Conservation (phyloP, 176 grass and related monocot species). For the Zizania latifolia region DNA sequence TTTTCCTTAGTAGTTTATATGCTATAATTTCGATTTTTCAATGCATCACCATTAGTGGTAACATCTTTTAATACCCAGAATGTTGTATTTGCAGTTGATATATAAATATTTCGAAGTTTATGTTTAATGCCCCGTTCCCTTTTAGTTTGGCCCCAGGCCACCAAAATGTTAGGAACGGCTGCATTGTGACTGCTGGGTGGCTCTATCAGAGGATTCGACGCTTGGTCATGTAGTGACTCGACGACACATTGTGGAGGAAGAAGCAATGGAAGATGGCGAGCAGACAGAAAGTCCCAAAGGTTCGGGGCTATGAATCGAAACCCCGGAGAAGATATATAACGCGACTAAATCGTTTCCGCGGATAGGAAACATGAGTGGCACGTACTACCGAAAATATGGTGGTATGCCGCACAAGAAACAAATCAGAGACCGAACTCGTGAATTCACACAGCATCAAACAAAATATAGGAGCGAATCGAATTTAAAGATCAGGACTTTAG, state of each 20-base stretch:
- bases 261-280: background rate
- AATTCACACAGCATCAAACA: background rate
- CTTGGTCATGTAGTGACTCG: too few species aligned
- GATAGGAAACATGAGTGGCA: background rate
- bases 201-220: background rate
- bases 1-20: too few species aligned
- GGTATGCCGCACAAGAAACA: background rate
- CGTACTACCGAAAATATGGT: background rate
- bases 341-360: background rate
- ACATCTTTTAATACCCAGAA: too few species aligned
- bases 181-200: background rate
- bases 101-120: too few species aligned
- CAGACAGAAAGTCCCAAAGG: background rate
- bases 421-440: background rate
- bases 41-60: too few species aligned
- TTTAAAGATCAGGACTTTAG: background rate
- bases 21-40: too few species aligned
- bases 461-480: background rate
- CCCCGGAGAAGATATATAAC: background rate
- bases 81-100: too few species aligned
- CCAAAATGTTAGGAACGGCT: too few species aligned
- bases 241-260: background rate
- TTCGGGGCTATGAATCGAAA: background rate
- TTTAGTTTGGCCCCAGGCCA: too few species aligned
- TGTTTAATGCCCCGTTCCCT: too few species aligned